Percentiles rank a stretch among this genome's conserved stretches.
phyloP scores from a whole-genome alignment of 2,329 filamentous ascomycete genomes.

The Fusarium nematophilum region DNA sequence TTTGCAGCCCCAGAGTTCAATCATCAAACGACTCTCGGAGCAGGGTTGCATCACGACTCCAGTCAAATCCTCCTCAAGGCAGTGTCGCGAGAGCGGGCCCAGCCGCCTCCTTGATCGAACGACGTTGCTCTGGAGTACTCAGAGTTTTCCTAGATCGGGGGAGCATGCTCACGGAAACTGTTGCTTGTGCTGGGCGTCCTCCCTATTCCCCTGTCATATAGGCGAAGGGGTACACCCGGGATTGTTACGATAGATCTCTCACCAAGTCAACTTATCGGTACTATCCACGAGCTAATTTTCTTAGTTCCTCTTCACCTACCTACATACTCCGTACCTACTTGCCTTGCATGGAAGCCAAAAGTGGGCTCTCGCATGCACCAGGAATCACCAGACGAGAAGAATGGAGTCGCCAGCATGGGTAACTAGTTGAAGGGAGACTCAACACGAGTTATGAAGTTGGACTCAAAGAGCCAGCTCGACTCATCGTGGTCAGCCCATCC shows the following conservation, averaged over 20 bases:
- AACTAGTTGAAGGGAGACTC: too few relatives aligned
- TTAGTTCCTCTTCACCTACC: too few relatives aligned
- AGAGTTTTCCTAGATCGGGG: slow-evolving; percentile 21
- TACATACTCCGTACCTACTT: too few relatives aligned
- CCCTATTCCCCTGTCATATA: too few relatives aligned
- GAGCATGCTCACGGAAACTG: slow-evolving; percentile 21
- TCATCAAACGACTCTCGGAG: slow-evolving; percentile 5
- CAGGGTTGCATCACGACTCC: slow-evolving; percentile 9
- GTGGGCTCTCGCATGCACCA: not conserved
- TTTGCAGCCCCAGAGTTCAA: slow-evolving; percentile 3
- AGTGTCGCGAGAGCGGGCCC: slow-evolving; percentile 9
- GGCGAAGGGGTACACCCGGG: too few relatives aligned
- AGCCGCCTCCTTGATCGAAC: slow-evolving; percentile 31
- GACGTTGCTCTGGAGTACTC: slow-evolving; percentile 20
- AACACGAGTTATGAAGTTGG: not conserved
- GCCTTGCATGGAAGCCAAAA: not conserved
- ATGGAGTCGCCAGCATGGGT: not conserved
- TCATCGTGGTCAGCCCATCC: not conserved
- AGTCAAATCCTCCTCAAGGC: slow-evolving; percentile 1
- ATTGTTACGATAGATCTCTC: too few relatives aligned
- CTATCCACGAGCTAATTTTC: not conserved
- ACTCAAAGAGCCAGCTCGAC: not conserved
- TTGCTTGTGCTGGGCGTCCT: slow-evolving; percentile 2
- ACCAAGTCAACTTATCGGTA: not conserved
- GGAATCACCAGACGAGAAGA: not conserved